These are phyloP conservation scores for Aspergillus neoniger DNA, from an alignment of 2,329 filamentous ascomycete genomes.

Conservation along the genomic window DNA sequence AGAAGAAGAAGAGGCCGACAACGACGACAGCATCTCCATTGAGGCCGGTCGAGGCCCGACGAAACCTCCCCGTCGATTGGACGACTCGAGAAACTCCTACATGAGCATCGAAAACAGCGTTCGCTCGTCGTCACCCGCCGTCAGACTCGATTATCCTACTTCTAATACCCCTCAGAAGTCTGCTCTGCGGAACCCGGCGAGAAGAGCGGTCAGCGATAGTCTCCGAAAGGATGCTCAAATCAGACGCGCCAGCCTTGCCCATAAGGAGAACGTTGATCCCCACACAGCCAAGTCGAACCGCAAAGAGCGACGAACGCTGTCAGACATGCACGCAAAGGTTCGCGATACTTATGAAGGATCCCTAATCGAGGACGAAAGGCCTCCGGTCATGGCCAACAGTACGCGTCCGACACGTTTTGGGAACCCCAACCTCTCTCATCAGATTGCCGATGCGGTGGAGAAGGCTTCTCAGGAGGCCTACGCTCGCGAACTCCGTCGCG, in stretches of 20 bases:
- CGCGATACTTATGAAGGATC: slow-evolving; percentile 56
- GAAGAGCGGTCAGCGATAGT: slow-evolving; percentile 37
- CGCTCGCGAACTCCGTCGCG: slow-evolving; percentile 33
- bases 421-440: slow-evolving; percentile 45
- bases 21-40: slow-evolving; percentile 55
- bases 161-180: slow-evolving; percentile 40
- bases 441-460: slow-evolving; percentile 42
- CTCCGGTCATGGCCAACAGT: slow-evolving; percentile 44
- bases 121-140: slow-evolving; percentile 44
- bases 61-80: slow-evolving; percentile 37
- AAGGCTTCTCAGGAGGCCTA: slow-evolving; percentile 40
- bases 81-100: slow-evolving; percentile 54
- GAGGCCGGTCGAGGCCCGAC: slow-evolving; percentile 58
- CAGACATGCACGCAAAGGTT: slow-evolving; percentile 58
- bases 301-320: slow-evolving; percentile 49
- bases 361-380: slow-evolving; percentile 53
- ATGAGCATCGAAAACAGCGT: slow-evolving; percentile 52
- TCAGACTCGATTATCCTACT: slow-evolving; percentile 40
- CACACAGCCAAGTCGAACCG: slow-evolving; percentile 40
- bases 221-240: slow-evolving; percentile 46
- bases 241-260: slow-evolving; percentile 41
- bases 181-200: slow-evolving; percentile 30
- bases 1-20: slow-evolving; percentile 40
- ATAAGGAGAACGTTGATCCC: slow-evolving; percentile 44
- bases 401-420: slow-evolving; percentile 60